Conservation (phyloP, 441 rosid species). For the Gossypium gossypioides region DNA sequence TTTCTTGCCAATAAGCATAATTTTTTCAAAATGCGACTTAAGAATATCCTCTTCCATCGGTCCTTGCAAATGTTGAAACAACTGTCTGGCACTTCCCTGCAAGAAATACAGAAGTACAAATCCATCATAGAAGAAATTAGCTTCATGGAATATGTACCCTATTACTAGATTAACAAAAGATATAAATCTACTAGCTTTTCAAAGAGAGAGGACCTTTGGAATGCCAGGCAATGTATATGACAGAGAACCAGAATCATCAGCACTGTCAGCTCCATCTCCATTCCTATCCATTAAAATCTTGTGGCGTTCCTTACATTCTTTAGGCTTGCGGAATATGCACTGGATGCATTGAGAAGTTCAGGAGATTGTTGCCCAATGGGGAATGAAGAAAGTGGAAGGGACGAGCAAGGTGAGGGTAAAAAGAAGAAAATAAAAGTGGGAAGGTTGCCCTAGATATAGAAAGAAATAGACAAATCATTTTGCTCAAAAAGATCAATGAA, state of each 20-base stretch:
- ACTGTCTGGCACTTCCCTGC: slow-evolving; percentile 98
- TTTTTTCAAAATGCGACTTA: slow-evolving; percentile 91
- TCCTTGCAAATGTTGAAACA: slow-evolving; percentile 93
- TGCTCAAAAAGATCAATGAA: background rate
- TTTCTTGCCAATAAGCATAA: slow-evolving; percentile 71
- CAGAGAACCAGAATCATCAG: slow-evolving; percentile 96
- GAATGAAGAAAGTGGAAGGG: background rate
- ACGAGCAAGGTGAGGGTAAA: background rate
- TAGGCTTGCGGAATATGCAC: slow-evolving; percentile 86
- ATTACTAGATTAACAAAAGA: slow-evolving; percentile 6
- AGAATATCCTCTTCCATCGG: slow-evolving; percentile 95
- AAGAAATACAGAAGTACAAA: slow-evolving; percentile 23
- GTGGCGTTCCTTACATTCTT: slow-evolving; percentile 97
- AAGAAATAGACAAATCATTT: background rate
- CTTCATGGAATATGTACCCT: slow-evolving; percentile 13
- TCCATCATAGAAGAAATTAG: slow-evolving; percentile 18
- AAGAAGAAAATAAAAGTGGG: background rate
- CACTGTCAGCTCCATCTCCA: slow-evolving; percentile 97
- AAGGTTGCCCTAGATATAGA: background rate
- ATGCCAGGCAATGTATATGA: slow-evolving; percentile 98
- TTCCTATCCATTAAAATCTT: slow-evolving; percentile 77
- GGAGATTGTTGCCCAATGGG: slow-evolving; percentile 14
- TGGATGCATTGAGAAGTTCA: slow-evolving; percentile 22
- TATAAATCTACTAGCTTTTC: background rate
- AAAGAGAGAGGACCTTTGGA: slow-evolving; percentile 52